Evolutionary conservation across 2,329 filamentous ascomycete genomes (phyloP).

Genomic region (Pyrenophora teres): DNA sequence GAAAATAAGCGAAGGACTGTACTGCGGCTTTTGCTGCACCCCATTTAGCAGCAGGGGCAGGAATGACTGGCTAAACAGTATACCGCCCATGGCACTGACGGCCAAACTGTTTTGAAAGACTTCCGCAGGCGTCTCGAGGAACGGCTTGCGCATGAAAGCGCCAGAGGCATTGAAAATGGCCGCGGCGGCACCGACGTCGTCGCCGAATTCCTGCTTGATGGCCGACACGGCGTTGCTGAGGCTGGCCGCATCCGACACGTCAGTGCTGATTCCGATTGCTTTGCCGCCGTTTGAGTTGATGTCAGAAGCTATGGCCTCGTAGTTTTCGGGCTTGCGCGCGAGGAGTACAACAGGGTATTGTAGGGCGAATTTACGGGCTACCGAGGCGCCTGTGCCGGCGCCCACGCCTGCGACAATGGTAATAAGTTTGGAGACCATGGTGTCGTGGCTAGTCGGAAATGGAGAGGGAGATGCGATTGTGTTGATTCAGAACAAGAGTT

Average conservation of each 20-base stretch:
- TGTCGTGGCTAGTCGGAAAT: neutral
- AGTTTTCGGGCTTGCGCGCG: slow-evolving; percentile 70
- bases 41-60: slow-evolving; percentile 73
- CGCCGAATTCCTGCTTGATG: slow-evolving; percentile 64
- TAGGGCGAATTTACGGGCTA: slow-evolving; percentile 64
- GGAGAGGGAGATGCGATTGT: neutral
- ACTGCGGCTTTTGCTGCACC: slow-evolving; percentile 53
- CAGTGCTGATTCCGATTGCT: slow-evolving; percentile 72
- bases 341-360: slow-evolving; percentile 75
- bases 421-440: slow-evolving; percentile 60
- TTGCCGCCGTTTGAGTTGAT: slow-evolving; percentile 70
- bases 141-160: slow-evolving; percentile 62
- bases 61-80: slow-evolving; percentile 73
- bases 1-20: slow-evolving; percentile 81
- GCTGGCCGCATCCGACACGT: slow-evolving; percentile 62
- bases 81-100: slow-evolving; percentile 64
- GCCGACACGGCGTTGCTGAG: slow-evolving; percentile 65
- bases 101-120: slow-evolving; percentile 60
- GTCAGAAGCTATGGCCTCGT: slow-evolving; percentile 67
- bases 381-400: slow-evolving; percentile 68
- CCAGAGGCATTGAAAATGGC: slow-evolving; percentile 74
- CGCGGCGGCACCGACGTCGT: slow-evolving; percentile 54
- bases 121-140: slow-evolving; percentile 63
- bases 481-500: neutral
- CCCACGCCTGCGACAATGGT: slow-evolving; percentile 74